Base-by-base conservation (phyloP, 176 grass and related monocot genomes). In the Ensete glaucum region DNA sequence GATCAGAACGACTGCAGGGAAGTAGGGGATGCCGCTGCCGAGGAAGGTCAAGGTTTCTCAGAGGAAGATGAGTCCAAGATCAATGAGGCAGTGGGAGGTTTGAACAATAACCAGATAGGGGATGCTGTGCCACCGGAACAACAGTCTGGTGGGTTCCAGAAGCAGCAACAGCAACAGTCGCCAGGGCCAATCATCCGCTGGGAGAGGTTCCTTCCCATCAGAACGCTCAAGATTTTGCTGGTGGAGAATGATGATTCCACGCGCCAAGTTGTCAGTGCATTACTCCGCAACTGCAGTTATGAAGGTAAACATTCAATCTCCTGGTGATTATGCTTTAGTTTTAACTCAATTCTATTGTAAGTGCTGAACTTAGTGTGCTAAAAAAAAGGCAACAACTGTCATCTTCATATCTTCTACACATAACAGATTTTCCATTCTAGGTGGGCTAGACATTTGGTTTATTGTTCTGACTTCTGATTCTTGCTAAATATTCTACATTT, bases 201-300 rank as follows among this genome's bases (percentile, higher is more conserved):
- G 94, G 94, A 97, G 34, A 88, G 64, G 53, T 97, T 97, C 83
- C 82, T 98, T 21, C 94, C 90, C 73, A 69, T 93, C 24, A 84
- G 88, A 85, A 73, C 88, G 29, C 75, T 93, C 27, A 86, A 77
- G 76, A 82, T 97, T 73, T 76, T 97, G 67, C 78, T 93, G 2
- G 94, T 91, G 68, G 94, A 97, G 87, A 87, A 89, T 68, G 94
- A 97, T 59, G 79, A 91, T 27, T 93, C 81, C 58, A 97, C 94
- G 50, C 90, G 90, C 52, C 94, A 97, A 23, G 78, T 97, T 13
- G 94, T 97, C 50, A 77, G 77, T 60, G 90, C 88, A 15, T 82
- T 97, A 85, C 94, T 97, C 23, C 87, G 80, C 11, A 93, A 90
- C 76, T 93, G 94, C 73, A 79, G 88, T 50, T 97, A 97, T 20